Evolutionary conservation across 345 rosid species (phyloP), one percentile per base, ranked within the genome.

Genomic region (Rhizophora mangle): DNA sequence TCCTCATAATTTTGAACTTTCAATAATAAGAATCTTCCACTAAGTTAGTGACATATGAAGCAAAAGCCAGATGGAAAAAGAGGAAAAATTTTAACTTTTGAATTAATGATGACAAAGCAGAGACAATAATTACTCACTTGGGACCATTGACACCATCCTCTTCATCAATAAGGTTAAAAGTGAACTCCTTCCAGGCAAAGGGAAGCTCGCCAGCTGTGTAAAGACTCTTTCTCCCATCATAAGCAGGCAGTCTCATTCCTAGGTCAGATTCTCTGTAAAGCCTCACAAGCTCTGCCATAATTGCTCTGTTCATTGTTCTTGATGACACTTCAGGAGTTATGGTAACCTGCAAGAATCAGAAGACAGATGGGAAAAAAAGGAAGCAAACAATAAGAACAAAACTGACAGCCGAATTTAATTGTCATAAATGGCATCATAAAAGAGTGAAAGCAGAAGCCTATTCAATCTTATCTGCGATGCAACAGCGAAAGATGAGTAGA

Each of bases 201-300:
- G 99, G 98, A 77, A 96, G 93, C 59, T 90, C 91, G 56, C 98
- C 99, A 61, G 99, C 98, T 0, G 99, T 96, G 83, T 96, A 96
- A 68, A 96, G 88, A 47, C 93, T 89, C 84, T 88, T 92, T 76
- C 97, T 84, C 80, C 99, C 99, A 79, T 96, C 99, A 46, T 96
- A 96, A 72, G 99, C 99, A 62, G 99, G 99, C 63, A 96, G 84
- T 79, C 97, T 86, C 81, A 79, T 85, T 63, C 99, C 99, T 16
- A 95, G 76, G 67, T 89, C 96, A 75, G 99, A 87, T 76, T 92
- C 98, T 82, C 82, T 88, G 75, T 92, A 88, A 55, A 85, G 79
- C 82, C 84, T 90, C 55, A 95, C 96, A 75, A 95, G 88, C 79
- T 95, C 98, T 62, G 98, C 94, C 80, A 95, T 87, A 59, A 95